A percentile compares a stretch with the other conserved stretches of the same genome.
phyloP scores from a whole-genome alignment of 2,329 filamentous ascomycete species.

The Ploettnerulaceae sp. region DNA sequence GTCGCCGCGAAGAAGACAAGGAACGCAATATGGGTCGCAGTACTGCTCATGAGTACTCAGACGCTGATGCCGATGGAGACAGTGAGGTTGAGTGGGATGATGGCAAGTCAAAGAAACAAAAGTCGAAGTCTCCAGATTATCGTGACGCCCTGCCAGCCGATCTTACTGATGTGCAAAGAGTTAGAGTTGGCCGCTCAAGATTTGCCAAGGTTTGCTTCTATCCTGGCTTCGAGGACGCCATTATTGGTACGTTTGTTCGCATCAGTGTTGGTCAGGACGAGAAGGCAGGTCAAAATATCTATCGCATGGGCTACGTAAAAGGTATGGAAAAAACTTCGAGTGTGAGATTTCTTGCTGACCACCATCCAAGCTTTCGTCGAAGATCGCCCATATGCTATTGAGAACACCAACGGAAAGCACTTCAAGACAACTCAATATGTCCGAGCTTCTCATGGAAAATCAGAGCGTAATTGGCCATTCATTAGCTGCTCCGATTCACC shows the following conservation, averaged over 20 bases:
- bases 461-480: slow-evolving; percentile 82
- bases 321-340: slow-evolving; percentile 44
- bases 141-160: slow-evolving; percentile 62
- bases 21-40: slow-evolving; percentile 47
- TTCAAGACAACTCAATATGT: slow-evolving; percentile 86
- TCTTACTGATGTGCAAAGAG: slow-evolving; percentile 76
- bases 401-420: slow-evolving; percentile 64
- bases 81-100: slow-evolving; percentile 78
- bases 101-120: slow-evolving; percentile 43
- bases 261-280: slow-evolving; percentile 77
- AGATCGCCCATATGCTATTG: slow-evolving; percentile 79
- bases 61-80: slow-evolving; percentile 62
- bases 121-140: slow-evolving; percentile 39
- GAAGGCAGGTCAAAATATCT: slow-evolving; percentile 67
- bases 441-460: slow-evolving; percentile 74
- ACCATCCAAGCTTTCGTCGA: slow-evolving; percentile 60
- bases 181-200: slow-evolving; percentile 76
- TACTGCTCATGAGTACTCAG: slow-evolving; percentile 48
- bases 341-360: slow-evolving; percentile 28
- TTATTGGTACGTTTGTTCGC: slow-evolving; percentile 79
- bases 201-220: slow-evolving; percentile 93
- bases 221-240: slow-evolving; percentile 77
- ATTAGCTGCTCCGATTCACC: slow-evolving; percentile 80
- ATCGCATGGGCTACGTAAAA: slow-evolving; percentile 86
- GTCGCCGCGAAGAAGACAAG: slow-evolving; percentile 57